These are phyloP conservation scores for Verbascum thapsus DNA, from an alignment of 257 asterid genomes.

Conservation along the genomic window DNA sequence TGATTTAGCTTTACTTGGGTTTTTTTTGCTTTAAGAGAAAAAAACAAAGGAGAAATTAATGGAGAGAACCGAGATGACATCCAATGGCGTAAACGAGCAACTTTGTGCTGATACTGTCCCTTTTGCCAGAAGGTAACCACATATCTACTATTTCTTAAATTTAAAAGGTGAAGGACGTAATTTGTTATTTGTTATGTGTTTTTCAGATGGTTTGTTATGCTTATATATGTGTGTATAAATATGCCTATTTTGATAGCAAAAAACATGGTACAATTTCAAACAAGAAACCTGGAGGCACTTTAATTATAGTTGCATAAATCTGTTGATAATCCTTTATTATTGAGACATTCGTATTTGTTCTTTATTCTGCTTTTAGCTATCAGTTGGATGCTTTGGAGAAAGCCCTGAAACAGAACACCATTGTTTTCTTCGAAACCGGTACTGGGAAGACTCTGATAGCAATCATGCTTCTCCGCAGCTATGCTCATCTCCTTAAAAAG, in stretches of 20 bases:
- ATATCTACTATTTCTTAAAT: background rate
- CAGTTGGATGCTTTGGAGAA: conserved; percentile 79
- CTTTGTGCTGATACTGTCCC: conserved; percentile 39
- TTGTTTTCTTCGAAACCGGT: conserved; percentile 82
- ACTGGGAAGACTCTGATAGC: conserved; percentile 83
- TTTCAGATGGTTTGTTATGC: background rate
- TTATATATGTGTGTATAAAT: background rate
- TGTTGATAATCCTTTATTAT: background rate
- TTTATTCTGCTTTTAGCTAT: conserved; percentile 50
- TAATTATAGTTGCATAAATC: background rate
- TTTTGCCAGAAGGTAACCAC: conserved; percentile 58
- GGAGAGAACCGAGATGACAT: conserved; percentile 29
- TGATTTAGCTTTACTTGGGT: background rate
- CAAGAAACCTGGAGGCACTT: background rate
- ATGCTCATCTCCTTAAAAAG: conserved; percentile 55
- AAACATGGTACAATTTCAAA: no score
- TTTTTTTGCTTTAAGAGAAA: conserved; percentile 16
- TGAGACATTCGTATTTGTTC: background rate
- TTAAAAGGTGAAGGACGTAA: background rate
- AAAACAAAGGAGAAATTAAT: conserved; percentile 25
- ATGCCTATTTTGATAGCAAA: no score
- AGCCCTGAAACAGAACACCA: conserved; percentile 65
- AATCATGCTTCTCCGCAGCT: conserved; percentile 77
- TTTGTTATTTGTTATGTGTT: background rate
- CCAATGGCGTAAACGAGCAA: conserved; percentile 38